A percentile compares a stretch with the other conserved stretches of the same genome.
Conservation (phyloP, 202 grass and related monocot genomes). For the Musa balbisiana region DNA sequence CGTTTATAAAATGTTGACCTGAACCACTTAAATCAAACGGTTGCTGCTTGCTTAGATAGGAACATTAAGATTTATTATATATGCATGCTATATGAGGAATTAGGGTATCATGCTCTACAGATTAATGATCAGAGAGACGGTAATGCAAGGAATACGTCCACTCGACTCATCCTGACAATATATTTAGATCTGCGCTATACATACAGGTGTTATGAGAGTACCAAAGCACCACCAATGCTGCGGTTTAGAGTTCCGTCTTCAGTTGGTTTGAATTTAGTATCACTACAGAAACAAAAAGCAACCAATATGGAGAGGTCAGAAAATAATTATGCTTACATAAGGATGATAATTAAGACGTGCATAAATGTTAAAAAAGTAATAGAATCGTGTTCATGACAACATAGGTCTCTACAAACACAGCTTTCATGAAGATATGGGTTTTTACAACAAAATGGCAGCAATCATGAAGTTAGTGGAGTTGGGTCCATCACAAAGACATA, state of each 20-base stretch:
- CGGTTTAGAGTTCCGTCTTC: constrained; percentile 24
- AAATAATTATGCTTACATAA: neutral
- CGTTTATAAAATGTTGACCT: neutral
- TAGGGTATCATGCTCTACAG: neutral
- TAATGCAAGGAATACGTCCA: neutral
- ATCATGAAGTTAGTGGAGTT: no score
- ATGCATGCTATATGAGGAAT: neutral
- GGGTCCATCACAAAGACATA: no score
- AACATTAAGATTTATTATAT: neutral
- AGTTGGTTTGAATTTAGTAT: constrained; percentile 9
- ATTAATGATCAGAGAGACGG: neutral
- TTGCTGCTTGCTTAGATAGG: neutral
- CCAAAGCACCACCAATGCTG: no score
- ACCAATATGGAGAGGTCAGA: neutral
- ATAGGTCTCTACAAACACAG: no score
- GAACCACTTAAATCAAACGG: neutral
- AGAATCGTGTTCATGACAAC: no score
- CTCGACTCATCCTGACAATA: constrained; percentile 9
- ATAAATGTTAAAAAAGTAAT: no score
- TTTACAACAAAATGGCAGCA: no score
- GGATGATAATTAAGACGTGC: neutral
- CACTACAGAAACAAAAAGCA: neutral
- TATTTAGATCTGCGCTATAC: constrained; percentile 7
- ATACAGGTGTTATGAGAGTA: neutral
- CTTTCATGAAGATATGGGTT: no score